Percentiles rank a stretch among this genome's conserved stretches.
Conservation (phyloP, 2,329 filamentous ascomycete species). For the Parascedosporium putredinis region DNA sequence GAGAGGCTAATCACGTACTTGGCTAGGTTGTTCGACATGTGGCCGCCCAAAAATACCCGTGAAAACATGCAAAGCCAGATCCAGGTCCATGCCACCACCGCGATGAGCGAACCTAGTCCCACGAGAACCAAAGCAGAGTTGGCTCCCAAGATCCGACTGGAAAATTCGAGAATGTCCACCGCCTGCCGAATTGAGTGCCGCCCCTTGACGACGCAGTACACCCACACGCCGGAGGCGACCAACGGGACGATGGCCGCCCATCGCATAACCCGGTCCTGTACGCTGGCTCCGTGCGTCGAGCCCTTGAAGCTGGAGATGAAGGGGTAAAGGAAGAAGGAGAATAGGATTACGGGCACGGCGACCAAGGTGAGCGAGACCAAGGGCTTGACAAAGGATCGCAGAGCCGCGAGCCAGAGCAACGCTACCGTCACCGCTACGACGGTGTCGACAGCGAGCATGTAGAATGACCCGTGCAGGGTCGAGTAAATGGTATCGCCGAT, state of each 20-base stretch:
- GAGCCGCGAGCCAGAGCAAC: slow-evolving; percentile 76
- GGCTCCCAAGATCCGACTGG: slow-evolving; percentile 73
- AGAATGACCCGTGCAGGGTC: slow-evolving; percentile 74
- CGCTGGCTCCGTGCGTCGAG: slow-evolving; percentile 56
- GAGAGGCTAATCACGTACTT: slow-evolving; percentile 74
- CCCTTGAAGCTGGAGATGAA: slow-evolving; percentile 84
- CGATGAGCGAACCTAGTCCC: slow-evolving; percentile 66
- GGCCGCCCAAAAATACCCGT: slow-evolving; percentile 85
- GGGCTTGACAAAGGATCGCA: slow-evolving; percentile 80
- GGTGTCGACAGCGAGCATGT: slow-evolving; percentile 84
- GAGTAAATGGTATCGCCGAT: slow-evolving; percentile 93
- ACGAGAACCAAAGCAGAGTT: slow-evolving; percentile 75
- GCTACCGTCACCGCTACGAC: slow-evolving; percentile 82
- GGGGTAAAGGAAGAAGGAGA: slow-evolving; percentile 85
- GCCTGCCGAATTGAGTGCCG: slow-evolving; percentile 73
- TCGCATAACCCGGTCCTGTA: slow-evolving; percentile 86
- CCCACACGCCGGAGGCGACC: slow-evolving; percentile 64
- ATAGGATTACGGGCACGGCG: slow-evolving; percentile 73
- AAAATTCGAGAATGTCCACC: slow-evolving; percentile 84
- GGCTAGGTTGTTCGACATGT: slow-evolving; percentile 53
- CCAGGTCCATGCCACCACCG: slow-evolving; percentile 87
- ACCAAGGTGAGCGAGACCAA: slow-evolving; percentile 72
- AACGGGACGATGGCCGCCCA: slow-evolving; percentile 74
- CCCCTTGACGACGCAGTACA: slow-evolving; percentile 71
- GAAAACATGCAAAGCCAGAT: slow-evolving; percentile 95